Base-by-base conservation (phyloP, 164 flowering plant genomes). In the Umbilicus rupestris region DNA sequence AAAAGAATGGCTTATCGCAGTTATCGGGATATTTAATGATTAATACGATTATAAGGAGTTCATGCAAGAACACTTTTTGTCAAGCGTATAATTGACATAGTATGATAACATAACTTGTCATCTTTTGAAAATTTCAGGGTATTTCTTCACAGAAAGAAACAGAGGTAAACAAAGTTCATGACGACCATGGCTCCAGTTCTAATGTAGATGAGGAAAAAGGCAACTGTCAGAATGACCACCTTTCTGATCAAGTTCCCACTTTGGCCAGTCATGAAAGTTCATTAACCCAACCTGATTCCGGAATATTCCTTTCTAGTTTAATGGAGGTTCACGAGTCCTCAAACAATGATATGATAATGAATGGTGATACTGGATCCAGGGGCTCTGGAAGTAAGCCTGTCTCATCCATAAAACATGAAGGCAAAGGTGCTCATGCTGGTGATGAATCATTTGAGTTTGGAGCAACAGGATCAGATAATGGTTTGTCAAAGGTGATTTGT, bases 221-320 rank as follows among this genome's bases (percentile, higher is more conserved):
- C 66, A 70, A 73, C 63, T 46, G 71, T 59, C 84, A 80, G 49
- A 86, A 79, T 59, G 83, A 78, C 73, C 41, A 35, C 46, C 69
- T 68, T 14, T 69, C 81, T 46, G 85, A 88, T 79, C 87, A 85
- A 75, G 90, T 83, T 74, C 87, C 78, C 7, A 88, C 90, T 49
- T 77, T 85, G 68, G 77, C 88, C 15, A 76, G 83, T 69, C 88
- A 76, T 70, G 86, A 84, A 41, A 81, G 80, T 46, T 70, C 77
- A n/a, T 70, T 79, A 15, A 39, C 77, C 2, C 70, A 49, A 49
- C 71, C 76, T 63, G 73, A 73, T 68, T 81, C 86, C 73, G 76
- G 49, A 59, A 71, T 70, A 71, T 39, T 73, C 26, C 73, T 77
- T 62, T 69, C 78, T 69, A 58, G 63, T 67, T 63, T 70, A 19